phyloP scores from a whole-genome alignment of 176 grass and related monocot species.

The Elymus sibiricus region DNA sequence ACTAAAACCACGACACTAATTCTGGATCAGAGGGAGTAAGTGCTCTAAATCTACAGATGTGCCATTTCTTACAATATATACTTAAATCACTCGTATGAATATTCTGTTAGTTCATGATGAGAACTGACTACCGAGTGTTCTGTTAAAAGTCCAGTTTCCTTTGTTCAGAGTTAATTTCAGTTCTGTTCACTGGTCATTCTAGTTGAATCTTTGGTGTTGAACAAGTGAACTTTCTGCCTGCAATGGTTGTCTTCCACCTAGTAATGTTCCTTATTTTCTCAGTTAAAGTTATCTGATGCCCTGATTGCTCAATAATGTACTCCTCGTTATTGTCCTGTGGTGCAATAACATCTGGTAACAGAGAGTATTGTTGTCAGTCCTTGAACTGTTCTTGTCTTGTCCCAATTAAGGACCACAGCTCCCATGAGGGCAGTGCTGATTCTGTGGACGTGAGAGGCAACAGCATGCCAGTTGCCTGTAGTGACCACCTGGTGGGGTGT shows the following conservation, averaged over 20 bases:
- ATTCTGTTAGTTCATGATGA: not conserved
- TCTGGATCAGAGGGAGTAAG: not conserved
- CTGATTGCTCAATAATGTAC: not conserved
- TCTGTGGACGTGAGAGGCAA: not conserved
- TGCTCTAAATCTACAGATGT: not conserved
- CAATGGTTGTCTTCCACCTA: not conserved
- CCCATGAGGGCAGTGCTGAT: not conserved
- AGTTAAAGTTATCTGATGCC: not conserved
- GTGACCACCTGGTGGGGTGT: not conserved
- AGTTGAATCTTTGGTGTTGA: not conserved
- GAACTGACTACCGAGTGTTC: not conserved
- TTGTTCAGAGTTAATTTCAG: not conserved
- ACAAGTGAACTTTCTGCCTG: not conserved
- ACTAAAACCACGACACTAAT: too few relatives aligned
- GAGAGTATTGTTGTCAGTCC: not conserved
- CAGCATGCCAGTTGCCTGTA: not conserved
- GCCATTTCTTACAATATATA: not conserved
- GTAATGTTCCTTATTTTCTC: not conserved
- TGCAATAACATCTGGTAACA: constrained; percentile 6
- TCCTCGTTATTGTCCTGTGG: not conserved
- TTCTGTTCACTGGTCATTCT: not conserved
- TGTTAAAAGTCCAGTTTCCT: not conserved
- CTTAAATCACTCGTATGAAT: not conserved
- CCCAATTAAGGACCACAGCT: not conserved
- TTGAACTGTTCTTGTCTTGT: not conserved